Conservation (phyloP, 106 monocot genomes). For the Amphibolis antarctica region DNA sequence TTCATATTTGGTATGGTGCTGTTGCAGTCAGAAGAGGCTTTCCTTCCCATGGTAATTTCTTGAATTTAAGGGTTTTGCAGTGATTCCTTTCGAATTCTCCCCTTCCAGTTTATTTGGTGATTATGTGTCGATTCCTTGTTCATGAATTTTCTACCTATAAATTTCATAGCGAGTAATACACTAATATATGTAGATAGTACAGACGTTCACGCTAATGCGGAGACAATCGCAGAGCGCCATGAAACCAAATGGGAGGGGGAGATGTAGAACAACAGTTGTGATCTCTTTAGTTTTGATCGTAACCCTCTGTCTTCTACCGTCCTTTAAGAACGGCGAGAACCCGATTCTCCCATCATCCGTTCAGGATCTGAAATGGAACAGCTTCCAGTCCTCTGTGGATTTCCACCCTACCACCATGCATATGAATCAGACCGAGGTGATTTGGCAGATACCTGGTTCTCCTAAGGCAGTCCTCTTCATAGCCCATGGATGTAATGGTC, state of each 20-base stretch:
- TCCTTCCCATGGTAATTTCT: too few species aligned
- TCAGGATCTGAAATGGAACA: constrained; percentile 13
- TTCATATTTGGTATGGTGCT: too few species aligned
- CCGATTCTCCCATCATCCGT: constrained; percentile 8
- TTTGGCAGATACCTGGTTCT: constrained; percentile 60
- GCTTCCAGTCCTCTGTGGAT: constrained; percentile 4
- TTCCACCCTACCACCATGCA: constrained; percentile 17
- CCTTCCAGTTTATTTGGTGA: too few species aligned
- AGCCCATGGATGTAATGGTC: constrained; percentile 73
- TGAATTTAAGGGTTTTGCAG: too few species aligned
- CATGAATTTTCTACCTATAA: too few species aligned
- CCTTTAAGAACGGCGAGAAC: constrained; percentile 9
- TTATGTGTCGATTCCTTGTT: too few species aligned
- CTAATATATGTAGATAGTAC: too few species aligned
- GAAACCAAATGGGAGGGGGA: neutral
- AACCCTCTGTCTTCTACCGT: neutral
- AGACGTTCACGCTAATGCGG: too few species aligned
- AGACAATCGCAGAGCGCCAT: neutral
- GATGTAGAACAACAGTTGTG: constrained; percentile 5
- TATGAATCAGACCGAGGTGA: constrained; percentile 44
- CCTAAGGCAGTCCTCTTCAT: constrained; percentile 65
- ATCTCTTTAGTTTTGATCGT: constrained; percentile 14
- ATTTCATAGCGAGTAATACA: too few species aligned
- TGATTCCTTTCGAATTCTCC: too few species aligned
- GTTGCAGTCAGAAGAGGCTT: too few species aligned